Percentiles rank a stretch among this genome's conserved stretches.
Conservation (phyloP, 257 asterid species). For the Solanum dulcamara region DNA sequence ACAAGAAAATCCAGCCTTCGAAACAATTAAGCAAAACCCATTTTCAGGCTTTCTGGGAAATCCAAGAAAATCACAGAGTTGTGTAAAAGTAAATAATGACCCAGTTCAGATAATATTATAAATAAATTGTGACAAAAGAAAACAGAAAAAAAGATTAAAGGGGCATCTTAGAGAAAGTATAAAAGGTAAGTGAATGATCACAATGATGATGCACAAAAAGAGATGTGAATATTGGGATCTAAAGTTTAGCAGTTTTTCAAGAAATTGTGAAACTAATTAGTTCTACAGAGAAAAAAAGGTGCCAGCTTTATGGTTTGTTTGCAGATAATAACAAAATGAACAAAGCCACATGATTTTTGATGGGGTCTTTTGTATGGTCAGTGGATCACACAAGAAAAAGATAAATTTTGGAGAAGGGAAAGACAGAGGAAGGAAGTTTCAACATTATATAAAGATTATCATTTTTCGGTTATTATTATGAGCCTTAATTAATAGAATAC, state of each 20-base stretch:
- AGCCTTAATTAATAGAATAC: neutral
- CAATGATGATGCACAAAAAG: conserved; percentile 2
- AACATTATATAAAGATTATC: conserved; percentile 4
- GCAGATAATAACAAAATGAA: conserved; percentile 14
- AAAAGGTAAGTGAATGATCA: conserved; percentile 3
- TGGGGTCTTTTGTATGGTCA: conserved; percentile 2
- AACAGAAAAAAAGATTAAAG: neutral
- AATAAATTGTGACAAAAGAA: neutral
- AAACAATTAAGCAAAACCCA: neutral
- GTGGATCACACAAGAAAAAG: conserved; percentile 9
- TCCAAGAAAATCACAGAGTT: neutral
- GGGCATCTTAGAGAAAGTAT: conserved; percentile 5
- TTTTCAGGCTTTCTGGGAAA: neutral
- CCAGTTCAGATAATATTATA: neutral
- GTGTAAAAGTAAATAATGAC: neutral
- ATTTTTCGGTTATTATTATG: neutral
- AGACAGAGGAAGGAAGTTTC: conserved; percentile 6
- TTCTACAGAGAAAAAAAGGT: neutral
- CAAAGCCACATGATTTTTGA: conserved; percentile 15
- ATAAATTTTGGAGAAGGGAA: neutral
- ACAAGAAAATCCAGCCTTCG: neutral
- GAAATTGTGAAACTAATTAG: conserved; percentile 6
- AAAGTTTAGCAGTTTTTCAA: neutral
- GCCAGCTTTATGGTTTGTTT: conserved; percentile 1
- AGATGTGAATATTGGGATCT: conserved; percentile 6